phyloP scores from a whole-genome alignment of 1,284 basidiomycete genomes.

The Hypsizygus ulmarius region DNA sequence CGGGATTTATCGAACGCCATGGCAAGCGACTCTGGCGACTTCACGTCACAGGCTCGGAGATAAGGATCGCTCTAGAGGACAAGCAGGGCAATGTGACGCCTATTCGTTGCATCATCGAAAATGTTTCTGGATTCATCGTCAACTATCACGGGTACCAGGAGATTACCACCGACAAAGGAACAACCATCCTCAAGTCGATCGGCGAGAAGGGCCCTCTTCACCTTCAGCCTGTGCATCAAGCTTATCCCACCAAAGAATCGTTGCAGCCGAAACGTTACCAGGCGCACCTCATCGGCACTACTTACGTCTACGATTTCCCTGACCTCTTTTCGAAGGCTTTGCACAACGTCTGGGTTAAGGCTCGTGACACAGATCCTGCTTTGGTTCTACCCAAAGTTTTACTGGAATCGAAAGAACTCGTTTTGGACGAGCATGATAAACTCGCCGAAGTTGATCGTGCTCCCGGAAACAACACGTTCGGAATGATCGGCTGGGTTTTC shows the following conservation, averaged over 20 bases:
- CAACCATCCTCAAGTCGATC: slow-evolving; percentile 92
- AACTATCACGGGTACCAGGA: slow-evolving; percentile 99
- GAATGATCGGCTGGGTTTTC: slow-evolving; percentile 99
- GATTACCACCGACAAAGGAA: slow-evolving; percentile 93
- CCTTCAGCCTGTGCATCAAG: slow-evolving; percentile 87
- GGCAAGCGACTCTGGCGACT: slow-evolving; percentile 98
- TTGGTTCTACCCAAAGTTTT: slow-evolving; percentile 76
- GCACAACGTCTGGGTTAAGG: slow-evolving; percentile 88
- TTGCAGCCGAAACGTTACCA: slow-evolving; percentile 98
- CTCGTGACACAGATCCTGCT: slow-evolving; percentile 62
- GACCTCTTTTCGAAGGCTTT: slow-evolving; percentile 97
- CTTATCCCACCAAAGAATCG: slow-evolving; percentile 98
- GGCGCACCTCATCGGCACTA: slow-evolving; percentile 98
- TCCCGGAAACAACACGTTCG: slow-evolving; percentile 92
- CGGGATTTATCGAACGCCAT: slow-evolving; percentile 97
- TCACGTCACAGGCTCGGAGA: slow-evolving; percentile 97
- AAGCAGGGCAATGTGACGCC: slow-evolving; percentile 90
- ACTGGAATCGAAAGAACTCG: slow-evolving; percentile 84
- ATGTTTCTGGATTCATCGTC: slow-evolving; percentile 98
- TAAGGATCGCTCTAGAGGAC: slow-evolving; percentile 93
- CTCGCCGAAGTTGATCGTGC: slow-evolving; percentile 88
- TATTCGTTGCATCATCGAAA: slow-evolving; percentile 97
- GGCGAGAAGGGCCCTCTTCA: slow-evolving; percentile 93
- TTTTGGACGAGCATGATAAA: slow-evolving; percentile 92
- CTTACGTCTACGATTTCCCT: slow-evolving; percentile 99